These are phyloP conservation scores for Amauroascus verrucosus DNA, from an alignment of 2,329 filamentous ascomycete genomes.

Conservation along the genomic window DNA sequence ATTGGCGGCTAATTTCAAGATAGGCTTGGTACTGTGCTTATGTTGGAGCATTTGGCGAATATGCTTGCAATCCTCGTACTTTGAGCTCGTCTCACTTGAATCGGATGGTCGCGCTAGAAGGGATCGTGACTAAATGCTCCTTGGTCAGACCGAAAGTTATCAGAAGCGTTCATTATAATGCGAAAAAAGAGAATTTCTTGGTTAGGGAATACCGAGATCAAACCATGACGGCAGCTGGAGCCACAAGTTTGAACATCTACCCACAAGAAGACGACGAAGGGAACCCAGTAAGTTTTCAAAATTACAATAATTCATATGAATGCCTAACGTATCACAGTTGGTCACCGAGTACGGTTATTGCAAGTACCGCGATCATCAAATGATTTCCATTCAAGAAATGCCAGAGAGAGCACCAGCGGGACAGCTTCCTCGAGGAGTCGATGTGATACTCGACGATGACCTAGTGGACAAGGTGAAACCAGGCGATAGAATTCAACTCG, in stretches of 20 bases:
- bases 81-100: constrained; percentile 83
- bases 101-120: constrained; percentile 92
- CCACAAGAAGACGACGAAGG: constrained; percentile 88
- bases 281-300: constrained; percentile 51
- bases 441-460: constrained; percentile 94
- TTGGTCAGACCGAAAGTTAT: constrained; percentile 95
- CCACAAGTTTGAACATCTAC: constrained; percentile 83
- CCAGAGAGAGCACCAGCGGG: constrained; percentile 90
- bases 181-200: constrained; percentile 74
- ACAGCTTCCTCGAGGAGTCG: constrained; percentile 86
- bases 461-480: constrained; percentile 91
- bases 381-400: constrained; percentile 98
- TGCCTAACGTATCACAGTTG: constrained; percentile 38
- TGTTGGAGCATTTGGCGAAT: constrained; percentile 89
- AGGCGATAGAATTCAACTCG: constrained; percentile 88
- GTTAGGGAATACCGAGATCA: constrained; percentile 89
- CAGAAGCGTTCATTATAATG: constrained; percentile 94
- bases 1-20: background rate
- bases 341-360: constrained; percentile 94
- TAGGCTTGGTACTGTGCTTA: constrained; percentile 83
- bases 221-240: constrained; percentile 84
- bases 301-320: constrained; percentile 1
- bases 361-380: constrained; percentile 93
- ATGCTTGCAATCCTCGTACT: constrained; percentile 87
- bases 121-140: constrained; percentile 93